Evolutionary conservation across 164 flowering plant species (phyloP).

Genomic region (Chloranthus sessilifolius): DNA sequence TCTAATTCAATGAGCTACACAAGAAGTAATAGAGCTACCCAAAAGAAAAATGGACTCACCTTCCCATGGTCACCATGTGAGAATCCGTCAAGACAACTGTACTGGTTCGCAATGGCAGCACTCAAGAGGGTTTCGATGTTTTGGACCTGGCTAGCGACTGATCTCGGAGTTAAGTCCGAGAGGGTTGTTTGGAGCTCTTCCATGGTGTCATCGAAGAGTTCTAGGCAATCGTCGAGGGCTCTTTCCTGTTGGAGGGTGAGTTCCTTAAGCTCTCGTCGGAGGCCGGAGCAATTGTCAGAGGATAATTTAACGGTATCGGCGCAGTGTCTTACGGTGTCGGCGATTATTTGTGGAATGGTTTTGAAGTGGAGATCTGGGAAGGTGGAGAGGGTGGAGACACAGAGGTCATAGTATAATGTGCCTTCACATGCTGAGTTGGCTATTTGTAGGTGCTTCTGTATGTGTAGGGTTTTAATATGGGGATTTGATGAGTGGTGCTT

Average conservation of each 20-base stretch:
- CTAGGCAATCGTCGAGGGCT: conserved; percentile 73
- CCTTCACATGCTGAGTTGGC: conserved; percentile 57
- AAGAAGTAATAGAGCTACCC: too few species aligned
- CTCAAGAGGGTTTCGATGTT: conserved; percentile 55
- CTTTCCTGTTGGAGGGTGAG: conserved; percentile 26
- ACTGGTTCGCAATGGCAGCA: conserved; percentile 86
- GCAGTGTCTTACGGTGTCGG: conserved; percentile 37
- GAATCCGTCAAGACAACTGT: conserved; percentile 89
- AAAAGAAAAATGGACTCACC: too few species aligned
- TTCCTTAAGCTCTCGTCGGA: conserved; percentile 18
- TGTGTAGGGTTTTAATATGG: conserved; percentile 17
- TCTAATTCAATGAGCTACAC: too few species aligned
- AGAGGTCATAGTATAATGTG: conserved; percentile 64
- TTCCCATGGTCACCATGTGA: conserved; percentile 24
- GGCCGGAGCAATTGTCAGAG: conserved; percentile 36
- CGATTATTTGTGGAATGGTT: conserved; percentile 46
- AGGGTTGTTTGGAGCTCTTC: conserved; percentile 34
- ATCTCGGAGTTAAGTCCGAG: conserved; percentile 30
- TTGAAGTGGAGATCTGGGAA: conserved; percentile 45
- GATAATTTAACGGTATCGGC: conserved; percentile 32
- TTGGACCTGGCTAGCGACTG: conserved; percentile 24
- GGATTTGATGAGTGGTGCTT: conserved; percentile 7
- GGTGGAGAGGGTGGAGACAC: conserved; percentile 56
- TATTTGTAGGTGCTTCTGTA: conserved; percentile 33
- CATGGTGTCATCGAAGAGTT: conserved; percentile 53